These are phyloP conservation scores for Aspergillus sp. DNA, from an alignment of 2,329 filamentous ascomycete genomes.

Conservation along the genomic window DNA sequence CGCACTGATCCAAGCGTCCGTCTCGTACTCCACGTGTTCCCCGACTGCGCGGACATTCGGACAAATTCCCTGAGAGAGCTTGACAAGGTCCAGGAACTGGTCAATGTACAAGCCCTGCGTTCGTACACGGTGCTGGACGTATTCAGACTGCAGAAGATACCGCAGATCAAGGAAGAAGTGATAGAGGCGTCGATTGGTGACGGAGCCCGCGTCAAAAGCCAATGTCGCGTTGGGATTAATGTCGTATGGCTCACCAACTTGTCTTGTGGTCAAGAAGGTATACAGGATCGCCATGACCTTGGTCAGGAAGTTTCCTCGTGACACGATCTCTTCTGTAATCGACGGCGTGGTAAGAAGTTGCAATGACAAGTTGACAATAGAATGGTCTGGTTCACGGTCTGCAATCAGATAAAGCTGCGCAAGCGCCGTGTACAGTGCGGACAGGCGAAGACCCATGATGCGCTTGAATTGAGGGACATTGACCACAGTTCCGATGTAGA, in stretches of 20 bases:
- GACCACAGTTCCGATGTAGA: constrained; percentile 96
- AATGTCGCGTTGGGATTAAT: constrained; percentile 82
- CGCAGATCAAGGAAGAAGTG: constrained; percentile 96
- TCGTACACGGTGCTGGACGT: constrained; percentile 82
- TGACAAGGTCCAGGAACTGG: constrained; percentile 93
- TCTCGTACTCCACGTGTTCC: constrained; percentile 97
- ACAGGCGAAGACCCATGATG: constrained; percentile 86
- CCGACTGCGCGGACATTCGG: constrained; percentile 89
- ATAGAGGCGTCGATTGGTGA: constrained; percentile 93
- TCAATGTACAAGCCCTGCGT: constrained; percentile 82
- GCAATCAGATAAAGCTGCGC: constrained; percentile 95
- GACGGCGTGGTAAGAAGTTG: constrained; percentile 97
- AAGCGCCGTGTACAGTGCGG: constrained; percentile 87
- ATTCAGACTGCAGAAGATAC: constrained; percentile 82
- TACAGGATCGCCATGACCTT: constrained; percentile 95
- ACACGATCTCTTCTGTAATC: constrained; percentile 92
- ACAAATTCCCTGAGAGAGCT: constrained; percentile 94
- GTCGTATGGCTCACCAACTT: constrained; percentile 91
- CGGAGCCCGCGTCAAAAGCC: constrained; percentile 89
- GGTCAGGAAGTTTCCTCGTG: constrained; percentile 91
- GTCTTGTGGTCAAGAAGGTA: constrained; percentile 91
- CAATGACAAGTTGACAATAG: constrained; percentile 94
- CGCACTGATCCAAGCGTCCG: constrained; percentile 95
- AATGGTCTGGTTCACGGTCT: constrained; percentile 94
- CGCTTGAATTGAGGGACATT: constrained; percentile 96